Conservation (phyloP, 2,329 filamentous ascomycete species). For the Sordariomycetes sp. region DNA sequence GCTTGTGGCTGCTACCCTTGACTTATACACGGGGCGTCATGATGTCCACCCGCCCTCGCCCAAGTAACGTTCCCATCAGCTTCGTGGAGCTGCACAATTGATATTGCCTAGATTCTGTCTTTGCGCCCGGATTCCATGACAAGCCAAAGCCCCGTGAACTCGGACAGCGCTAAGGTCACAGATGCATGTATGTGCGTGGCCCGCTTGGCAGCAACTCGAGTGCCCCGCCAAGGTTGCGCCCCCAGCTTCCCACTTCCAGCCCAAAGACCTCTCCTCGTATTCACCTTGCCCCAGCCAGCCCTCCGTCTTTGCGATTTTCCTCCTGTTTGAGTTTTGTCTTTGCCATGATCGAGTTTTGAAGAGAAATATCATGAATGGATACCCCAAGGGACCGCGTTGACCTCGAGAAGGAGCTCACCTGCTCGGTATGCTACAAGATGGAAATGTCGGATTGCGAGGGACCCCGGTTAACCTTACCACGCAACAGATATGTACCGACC, state of each 20-base stretch:
- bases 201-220: neutral
- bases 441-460: too few relatives aligned
- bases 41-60: too few relatives aligned
- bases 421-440: slow-evolving; percentile 90
- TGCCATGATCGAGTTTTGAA: neutral
- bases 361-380: slow-evolving; percentile 34
- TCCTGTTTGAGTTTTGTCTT: neutral
- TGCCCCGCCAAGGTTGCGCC: neutral
- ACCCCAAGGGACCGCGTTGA: slow-evolving; percentile 48
- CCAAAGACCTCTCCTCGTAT: neutral
- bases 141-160: too few relatives aligned
- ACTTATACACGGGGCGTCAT: too few relatives aligned
- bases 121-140: too few relatives aligned
- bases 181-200: neutral
- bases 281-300: neutral
- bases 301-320: too few relatives aligned
- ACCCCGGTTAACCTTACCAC: slow-evolving; percentile 1
- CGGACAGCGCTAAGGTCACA: too few relatives aligned
- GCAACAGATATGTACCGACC: slow-evolving; percentile 84
- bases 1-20: too few relatives aligned
- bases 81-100: too few relatives aligned
- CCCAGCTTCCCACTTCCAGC: neutral
- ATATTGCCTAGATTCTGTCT: too few relatives aligned
- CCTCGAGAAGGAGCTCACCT: slow-evolving; percentile 88
- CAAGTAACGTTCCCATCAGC: too few relatives aligned